phyloP scores from a whole-genome alignment of 1,284 basidiomycete genomes.

The Inonotus hispidus region DNA sequence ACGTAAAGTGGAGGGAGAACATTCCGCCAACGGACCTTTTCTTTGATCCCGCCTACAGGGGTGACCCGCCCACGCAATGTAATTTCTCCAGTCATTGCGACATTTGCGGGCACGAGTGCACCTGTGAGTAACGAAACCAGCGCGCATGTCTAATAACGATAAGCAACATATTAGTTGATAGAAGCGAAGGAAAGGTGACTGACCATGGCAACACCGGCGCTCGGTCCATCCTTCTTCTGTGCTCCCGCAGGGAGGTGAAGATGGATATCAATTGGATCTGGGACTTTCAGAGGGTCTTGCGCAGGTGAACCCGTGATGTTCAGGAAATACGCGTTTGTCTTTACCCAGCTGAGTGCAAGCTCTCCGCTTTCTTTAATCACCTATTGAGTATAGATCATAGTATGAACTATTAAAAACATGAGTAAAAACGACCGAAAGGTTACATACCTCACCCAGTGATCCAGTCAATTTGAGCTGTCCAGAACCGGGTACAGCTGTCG shows the following conservation, averaged over 20 bases:
- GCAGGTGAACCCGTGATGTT: constrained; percentile 65
- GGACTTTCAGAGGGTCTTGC: constrained; percentile 70
- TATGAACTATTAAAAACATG: constrained; percentile 4
- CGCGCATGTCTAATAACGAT: constrained; percentile 58
- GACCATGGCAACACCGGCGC: constrained; percentile 85
- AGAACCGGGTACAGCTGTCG: constrained; percentile 63
- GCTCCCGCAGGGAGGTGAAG: constrained; percentile 85
- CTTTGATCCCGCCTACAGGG: constrained; percentile 80
- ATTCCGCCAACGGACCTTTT: constrained; percentile 43
- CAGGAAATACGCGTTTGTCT: constrained; percentile 76
- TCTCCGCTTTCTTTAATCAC: constrained; percentile 89
- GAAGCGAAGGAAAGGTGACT: not conserved
- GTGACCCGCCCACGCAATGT: constrained; percentile 76
- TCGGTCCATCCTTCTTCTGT: constrained; percentile 88
- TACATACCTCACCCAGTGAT: constrained; percentile 64
- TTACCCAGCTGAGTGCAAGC: constrained; percentile 83
- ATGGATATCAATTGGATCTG: constrained; percentile 73
- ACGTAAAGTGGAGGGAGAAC: not conserved
- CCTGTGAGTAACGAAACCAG: constrained; percentile 80
- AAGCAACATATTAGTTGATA: not conserved
- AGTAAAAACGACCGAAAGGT: not conserved
- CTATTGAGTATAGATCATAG: constrained; percentile 25
- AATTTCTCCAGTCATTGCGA: constrained; percentile 80
- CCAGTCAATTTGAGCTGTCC: constrained; percentile 77
- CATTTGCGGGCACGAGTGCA: constrained; percentile 58